These are phyloP conservation scores for Emergomyces orientalis DNA, from an alignment of 2,329 filamentous ascomycete species.

Conservation along the genomic window DNA sequence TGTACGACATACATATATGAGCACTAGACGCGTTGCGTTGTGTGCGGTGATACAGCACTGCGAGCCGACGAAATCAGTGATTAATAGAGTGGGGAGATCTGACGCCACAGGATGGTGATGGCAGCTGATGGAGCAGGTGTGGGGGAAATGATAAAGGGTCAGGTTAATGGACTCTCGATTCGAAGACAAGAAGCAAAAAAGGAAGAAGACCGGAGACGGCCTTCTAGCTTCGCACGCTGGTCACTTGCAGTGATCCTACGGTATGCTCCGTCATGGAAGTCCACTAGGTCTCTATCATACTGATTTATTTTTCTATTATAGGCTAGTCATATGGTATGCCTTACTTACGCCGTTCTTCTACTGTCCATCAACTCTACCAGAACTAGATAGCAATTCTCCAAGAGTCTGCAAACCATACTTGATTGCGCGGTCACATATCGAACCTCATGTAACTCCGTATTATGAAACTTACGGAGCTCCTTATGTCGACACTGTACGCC, in stretches of 20 bases:
- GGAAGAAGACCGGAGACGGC: slow-evolving; percentile 11
- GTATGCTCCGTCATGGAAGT: slow-evolving; percentile 20
- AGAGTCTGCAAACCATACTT: slow-evolving; percentile 74
- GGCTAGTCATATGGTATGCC: slow-evolving; percentile 76
- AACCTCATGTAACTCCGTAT: slow-evolving; percentile 73
- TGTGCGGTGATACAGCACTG: background rate
- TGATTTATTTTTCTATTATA: slow-evolving; percentile 26
- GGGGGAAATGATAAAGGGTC: slow-evolving; percentile 16
- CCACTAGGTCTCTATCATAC: background rate
- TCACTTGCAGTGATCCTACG: slow-evolving; percentile 28
- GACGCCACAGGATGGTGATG: background rate
- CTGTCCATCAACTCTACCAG: slow-evolving; percentile 62
- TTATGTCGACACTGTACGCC: slow-evolving; percentile 65
- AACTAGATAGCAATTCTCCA: slow-evolving; percentile 61
- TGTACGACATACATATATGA: background rate
- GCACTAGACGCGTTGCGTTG: background rate
- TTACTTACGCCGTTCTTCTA: slow-evolving; percentile 72
- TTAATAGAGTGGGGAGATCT: background rate
- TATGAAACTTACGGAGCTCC: slow-evolving; percentile 76
- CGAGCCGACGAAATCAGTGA: background rate
- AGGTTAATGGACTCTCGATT: slow-evolving; percentile 11
- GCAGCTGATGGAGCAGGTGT: slow-evolving; percentile 22
- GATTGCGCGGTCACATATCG: slow-evolving; percentile 54
- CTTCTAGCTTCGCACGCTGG: slow-evolving; percentile 25
- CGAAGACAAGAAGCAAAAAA: slow-evolving; percentile 5